Percentiles rank a stretch among this genome's conserved stretches.
These are phyloP conservation scores for Candida pseudofarinosa DNA, from an alignment of 805 yeast genomes.

Conservation along the genomic window DNA sequence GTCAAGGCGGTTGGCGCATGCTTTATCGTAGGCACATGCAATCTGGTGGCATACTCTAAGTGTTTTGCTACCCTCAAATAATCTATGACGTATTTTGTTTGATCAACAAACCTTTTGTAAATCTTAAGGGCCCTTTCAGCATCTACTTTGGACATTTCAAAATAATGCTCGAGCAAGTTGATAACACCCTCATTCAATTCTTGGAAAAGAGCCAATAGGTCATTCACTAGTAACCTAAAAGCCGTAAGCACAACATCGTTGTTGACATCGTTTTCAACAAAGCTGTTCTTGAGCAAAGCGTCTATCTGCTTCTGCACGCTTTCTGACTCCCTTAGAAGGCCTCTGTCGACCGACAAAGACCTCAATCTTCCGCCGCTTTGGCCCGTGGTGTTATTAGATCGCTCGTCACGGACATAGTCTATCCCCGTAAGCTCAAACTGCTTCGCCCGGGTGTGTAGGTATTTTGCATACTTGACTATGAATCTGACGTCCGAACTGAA, in stretches of 20 bases:
- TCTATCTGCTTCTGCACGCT: conserved; percentile 80
- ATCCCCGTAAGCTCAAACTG: conserved; percentile 61
- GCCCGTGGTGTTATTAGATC: conserved; percentile 41
- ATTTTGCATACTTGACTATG: conserved; percentile 64
- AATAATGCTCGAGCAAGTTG: conserved; percentile 87
- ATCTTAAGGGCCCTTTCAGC: conserved; percentile 84
- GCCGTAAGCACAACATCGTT: conserved; percentile 83
- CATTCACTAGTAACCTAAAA: conserved; percentile 86
- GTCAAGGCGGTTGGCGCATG: conserved; percentile 96
- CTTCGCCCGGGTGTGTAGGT: conserved; percentile 61
- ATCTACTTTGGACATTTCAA: conserved; percentile 82
- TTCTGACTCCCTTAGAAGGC: conserved; percentile 79
- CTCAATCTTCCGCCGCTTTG: conserved; percentile 60
- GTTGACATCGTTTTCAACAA: conserved; percentile 73
- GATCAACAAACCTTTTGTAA: conserved; percentile 78
- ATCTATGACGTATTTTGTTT: conserved; percentile 83
- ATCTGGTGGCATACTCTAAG: conserved; percentile 77
- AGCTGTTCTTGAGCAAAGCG: conserved; percentile 67
- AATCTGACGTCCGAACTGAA: conserved; percentile 47
- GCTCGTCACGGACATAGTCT: conserved; percentile 77
- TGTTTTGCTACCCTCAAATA: conserved; percentile 88
- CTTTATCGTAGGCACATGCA: conserved; percentile 91
- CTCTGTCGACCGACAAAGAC: conserved; percentile 64
- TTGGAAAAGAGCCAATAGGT: conserved; percentile 80
- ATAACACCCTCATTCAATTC: conserved; percentile 94